A percentile compares a stretch with the other conserved stretches of the same genome.
Conservation (phyloP, 75 land plant species). For the Sequoia sempervirens region DNA sequence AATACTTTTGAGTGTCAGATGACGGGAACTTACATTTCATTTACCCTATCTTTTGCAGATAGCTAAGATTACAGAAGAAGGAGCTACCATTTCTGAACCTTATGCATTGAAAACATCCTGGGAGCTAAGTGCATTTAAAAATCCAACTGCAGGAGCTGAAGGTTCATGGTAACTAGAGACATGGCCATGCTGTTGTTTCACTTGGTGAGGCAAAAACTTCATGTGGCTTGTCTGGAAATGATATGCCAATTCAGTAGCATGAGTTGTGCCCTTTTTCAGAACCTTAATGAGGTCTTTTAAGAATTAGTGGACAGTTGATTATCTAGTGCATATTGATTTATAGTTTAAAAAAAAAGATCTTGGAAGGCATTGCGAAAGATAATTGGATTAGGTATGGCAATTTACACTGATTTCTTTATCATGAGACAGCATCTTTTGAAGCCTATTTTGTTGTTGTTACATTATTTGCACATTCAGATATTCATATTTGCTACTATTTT, state of each 20-base stretch:
- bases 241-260: neutral
- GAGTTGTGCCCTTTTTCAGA: neutral
- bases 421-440: neutral
- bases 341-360: too few species aligned
- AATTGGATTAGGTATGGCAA: neutral
- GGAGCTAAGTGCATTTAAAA: constrained; percentile 75
- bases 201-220: neutral
- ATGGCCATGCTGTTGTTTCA: constrained; percentile 3
- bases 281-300: neutral
- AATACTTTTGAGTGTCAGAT: neutral
- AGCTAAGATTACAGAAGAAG: constrained; percentile 81
- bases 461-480: neutral
- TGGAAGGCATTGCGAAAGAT: neutral
- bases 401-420: neutral
- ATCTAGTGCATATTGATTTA: neutral
- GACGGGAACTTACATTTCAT: neutral
- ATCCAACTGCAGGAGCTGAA: constrained; percentile 66
- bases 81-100: constrained; percentile 51
- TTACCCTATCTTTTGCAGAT: constrained; percentile 38
- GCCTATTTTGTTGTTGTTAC: neutral
- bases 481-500: neutral
- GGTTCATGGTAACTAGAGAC: constrained; percentile 73
- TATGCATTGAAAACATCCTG: constrained; percentile 73
- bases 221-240: neutral
- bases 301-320: neutral